Conservation (phyloP, 495 filamentous ascomycete species). For the Astrothelium macrocarpum region DNA sequence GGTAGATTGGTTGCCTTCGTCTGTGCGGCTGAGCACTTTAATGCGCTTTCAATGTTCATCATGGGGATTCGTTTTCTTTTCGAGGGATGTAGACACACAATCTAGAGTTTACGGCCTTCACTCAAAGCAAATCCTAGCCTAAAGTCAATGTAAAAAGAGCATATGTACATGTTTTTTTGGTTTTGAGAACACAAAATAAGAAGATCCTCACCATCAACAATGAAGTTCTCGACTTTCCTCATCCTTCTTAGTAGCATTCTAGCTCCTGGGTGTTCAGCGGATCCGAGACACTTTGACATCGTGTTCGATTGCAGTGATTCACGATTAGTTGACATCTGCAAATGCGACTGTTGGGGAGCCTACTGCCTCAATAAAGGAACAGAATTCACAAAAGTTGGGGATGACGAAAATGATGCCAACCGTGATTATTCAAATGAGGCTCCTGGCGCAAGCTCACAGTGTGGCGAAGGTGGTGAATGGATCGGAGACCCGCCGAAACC, state of each 20-base stretch:
- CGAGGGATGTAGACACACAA: no score
- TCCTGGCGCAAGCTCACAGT: neutral
- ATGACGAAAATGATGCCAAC: neutral
- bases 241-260: neutral
- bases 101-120: no score
- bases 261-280: neutral
- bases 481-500: neutral
- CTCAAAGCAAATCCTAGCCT: no score
- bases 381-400: neutral
- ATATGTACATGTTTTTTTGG: no score
- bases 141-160: no score
- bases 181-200: no score
- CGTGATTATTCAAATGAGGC: neutral
- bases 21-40: no score
- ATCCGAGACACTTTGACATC: neutral
- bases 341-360: neutral
- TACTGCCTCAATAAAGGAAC: neutral
- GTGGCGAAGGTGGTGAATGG: neutral
- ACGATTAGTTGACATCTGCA: neutral
- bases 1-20: no score
- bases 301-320: neutral
- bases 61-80: no score
- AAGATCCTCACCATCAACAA: neutral
- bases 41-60: no score
- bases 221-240: neutral